Conservation (phyloP, 169 alveolate genomes). For the Cyclospora cayetanensis region DNA sequence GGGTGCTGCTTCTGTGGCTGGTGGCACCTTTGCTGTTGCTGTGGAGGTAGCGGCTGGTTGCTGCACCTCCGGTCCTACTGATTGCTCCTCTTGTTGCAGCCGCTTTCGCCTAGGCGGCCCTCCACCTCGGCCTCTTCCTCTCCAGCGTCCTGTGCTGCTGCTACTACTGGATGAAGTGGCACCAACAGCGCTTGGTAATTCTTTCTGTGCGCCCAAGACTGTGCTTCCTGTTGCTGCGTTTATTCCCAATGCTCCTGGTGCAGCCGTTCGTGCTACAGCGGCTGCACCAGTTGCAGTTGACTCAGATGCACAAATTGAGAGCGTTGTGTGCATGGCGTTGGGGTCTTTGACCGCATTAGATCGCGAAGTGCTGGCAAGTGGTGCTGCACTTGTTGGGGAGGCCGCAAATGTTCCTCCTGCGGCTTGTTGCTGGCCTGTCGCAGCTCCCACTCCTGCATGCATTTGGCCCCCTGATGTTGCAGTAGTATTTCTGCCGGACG, state of each 20-base stretch:
- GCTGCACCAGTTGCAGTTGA: neutral
- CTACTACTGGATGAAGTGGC: neutral
- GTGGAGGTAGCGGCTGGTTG: neutral
- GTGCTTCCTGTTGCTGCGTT: neutral
- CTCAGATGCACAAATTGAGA: too few relatives aligned
- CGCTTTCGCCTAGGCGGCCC: too few relatives aligned
- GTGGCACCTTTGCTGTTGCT: neutral
- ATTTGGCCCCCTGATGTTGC: neutral
- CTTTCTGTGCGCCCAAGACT: neutral
- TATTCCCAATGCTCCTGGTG: neutral
- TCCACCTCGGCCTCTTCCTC: neutral
- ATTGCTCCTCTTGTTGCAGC: too few relatives aligned
- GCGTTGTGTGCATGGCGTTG: too few relatives aligned
- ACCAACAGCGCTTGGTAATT: too few relatives aligned
- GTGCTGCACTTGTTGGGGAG: too few relatives aligned
- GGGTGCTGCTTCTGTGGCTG: neutral
- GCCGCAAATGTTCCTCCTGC: too few relatives aligned
- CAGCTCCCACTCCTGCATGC: neutral
- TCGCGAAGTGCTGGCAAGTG: too few relatives aligned
- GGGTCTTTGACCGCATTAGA: too few relatives aligned
- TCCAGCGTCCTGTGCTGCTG: neutral
- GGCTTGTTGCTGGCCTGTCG: too few relatives aligned
- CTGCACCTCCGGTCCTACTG: too few relatives aligned
- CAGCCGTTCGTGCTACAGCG: neutral
- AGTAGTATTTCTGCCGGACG: slow-evolving; percentile 14